Evolutionary conservation across 345 rosid species (phyloP).

Genomic region (Hirschfeldia incana): DNA sequence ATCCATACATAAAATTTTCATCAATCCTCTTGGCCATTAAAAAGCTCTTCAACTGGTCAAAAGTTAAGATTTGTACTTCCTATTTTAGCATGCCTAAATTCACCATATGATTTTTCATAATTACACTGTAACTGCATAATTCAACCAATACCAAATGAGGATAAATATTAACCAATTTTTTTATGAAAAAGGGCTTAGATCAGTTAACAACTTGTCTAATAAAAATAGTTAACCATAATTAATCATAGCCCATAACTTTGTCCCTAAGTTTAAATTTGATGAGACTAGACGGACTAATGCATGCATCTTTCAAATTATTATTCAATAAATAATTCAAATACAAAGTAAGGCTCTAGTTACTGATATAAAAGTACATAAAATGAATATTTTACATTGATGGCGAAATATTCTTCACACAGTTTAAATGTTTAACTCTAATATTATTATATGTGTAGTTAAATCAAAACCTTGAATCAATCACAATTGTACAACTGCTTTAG

Average conservation of each 20-base stretch:
- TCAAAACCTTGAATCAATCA: neutral
- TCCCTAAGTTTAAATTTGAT: slow-evolving; percentile 13
- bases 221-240: slow-evolving; percentile 13
- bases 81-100: neutral
- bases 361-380: slow-evolving; percentile 25
- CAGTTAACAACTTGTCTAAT: slow-evolving; percentile 26
- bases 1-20: neutral
- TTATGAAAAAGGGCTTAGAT: no score
- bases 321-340: neutral
- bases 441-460: neutral
- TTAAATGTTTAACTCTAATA: neutral
- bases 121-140: slow-evolving; percentile 9
- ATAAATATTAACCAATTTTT: no score
- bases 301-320: slow-evolving; percentile 35
- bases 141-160: slow-evolving; percentile 21
- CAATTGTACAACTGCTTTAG: neutral
- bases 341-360: slow-evolving; percentile 16
- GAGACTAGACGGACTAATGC: slow-evolving; percentile 32
- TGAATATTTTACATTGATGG: slow-evolving; percentile 21
- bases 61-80: neutral
- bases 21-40: neutral
- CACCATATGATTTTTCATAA: neutral
- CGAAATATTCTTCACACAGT: neutral
- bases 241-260: slow-evolving; percentile 20
- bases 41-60: neutral